phyloP scores from a whole-genome alignment of 768 basidiomycete species.

The Boletus rubropictus region DNA sequence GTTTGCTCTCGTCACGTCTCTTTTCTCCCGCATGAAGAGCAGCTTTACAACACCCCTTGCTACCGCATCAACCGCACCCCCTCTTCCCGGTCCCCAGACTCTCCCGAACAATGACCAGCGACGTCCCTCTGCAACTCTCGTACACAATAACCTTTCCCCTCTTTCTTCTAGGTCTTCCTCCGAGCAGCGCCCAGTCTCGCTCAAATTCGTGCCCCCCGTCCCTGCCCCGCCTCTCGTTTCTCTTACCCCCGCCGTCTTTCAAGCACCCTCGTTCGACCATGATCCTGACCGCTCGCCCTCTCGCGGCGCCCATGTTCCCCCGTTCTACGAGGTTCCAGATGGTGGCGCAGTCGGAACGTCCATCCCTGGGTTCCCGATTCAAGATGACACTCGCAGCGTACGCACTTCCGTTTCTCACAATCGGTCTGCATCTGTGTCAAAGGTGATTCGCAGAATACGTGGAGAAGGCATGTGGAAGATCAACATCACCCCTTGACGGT shows the following conservation, averaged over 20 bases:
- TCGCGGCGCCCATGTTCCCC: constrained; percentile 44
- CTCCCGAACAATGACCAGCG: constrained; percentile 42
- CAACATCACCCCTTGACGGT: constrained; percentile 1
- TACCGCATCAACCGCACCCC: constrained; percentile 39
- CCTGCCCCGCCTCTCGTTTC: constrained; percentile 82
- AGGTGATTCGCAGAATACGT: constrained; percentile 83
- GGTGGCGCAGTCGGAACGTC: constrained; percentile 62
- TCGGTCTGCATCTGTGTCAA: constrained; percentile 78
- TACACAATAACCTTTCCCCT: constrained; percentile 42
- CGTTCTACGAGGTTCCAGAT: constrained; percentile 48
- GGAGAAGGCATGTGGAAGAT: constrained; percentile 63
- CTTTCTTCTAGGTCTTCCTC: constrained; percentile 44
- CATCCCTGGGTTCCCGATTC: constrained; percentile 90
- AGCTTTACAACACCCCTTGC: constrained; percentile 65
- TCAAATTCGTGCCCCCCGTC: constrained; percentile 45
- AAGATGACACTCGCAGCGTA: constrained; percentile 85
- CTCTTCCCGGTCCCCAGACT: constrained; percentile 28
- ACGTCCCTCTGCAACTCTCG: constrained; percentile 48
- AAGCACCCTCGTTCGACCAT: constrained; percentile 61
- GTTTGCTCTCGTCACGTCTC: constrained; percentile 74
- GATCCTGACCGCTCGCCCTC: constrained; percentile 60
- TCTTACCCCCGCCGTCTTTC: constrained; percentile 78
- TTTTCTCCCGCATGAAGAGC: constrained; percentile 78
- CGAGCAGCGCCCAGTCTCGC: constrained; percentile 54
- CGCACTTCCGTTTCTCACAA: constrained; percentile 68